phyloP scores from a whole-genome alignment of 805 yeast species.

The Wickerhamiella kazuoi region DNA sequence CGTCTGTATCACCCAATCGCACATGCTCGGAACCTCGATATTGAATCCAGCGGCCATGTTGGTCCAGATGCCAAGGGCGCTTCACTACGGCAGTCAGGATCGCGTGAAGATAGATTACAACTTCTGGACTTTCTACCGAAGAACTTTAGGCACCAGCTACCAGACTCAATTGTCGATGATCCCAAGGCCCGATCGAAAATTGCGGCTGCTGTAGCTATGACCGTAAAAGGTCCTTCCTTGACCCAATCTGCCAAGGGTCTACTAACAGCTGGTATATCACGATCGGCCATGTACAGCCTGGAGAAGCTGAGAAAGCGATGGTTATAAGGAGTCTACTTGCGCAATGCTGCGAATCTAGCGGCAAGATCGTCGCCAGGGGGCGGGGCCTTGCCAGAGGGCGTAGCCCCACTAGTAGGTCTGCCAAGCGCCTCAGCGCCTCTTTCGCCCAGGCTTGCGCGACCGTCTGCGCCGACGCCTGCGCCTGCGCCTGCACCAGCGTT shows the following conservation, averaged over 20 bases:
- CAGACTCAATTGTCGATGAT: constrained; percentile 17
- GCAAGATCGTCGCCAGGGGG: constrained; percentile 13
- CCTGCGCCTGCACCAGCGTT: too few relatives aligned
- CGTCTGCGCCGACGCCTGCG: too few relatives aligned
- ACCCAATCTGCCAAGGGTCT: constrained; percentile 70
- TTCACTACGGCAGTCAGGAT: constrained; percentile 19
- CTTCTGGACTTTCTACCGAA: constrained; percentile 32
- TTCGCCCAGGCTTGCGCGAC: too few relatives aligned
- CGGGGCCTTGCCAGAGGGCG: too few relatives aligned
- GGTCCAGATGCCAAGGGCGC: constrained; percentile 15
- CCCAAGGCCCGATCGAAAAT: constrained; percentile 25
- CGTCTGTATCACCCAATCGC: constrained; percentile 51
- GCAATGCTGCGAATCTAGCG: constrained; percentile 15
- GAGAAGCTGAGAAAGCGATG: constrained; percentile 15
- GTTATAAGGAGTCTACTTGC: constrained; percentile 2
- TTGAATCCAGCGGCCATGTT: constrained; percentile 4
- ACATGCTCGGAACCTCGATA: neutral
- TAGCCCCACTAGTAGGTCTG: too few relatives aligned
- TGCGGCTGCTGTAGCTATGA: constrained; percentile 30
- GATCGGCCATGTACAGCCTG: constrained; percentile 10
- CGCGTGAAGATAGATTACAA: constrained; percentile 25
- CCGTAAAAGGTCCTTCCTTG: constrained; percentile 52
- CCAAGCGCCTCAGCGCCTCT: too few relatives aligned
- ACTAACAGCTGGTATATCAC: constrained; percentile 54
- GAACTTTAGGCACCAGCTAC: constrained; percentile 29